These are phyloP conservation scores for Ustilago nuda DNA, from an alignment of 1,284 basidiomycete species.

Conservation along the genomic window DNA sequence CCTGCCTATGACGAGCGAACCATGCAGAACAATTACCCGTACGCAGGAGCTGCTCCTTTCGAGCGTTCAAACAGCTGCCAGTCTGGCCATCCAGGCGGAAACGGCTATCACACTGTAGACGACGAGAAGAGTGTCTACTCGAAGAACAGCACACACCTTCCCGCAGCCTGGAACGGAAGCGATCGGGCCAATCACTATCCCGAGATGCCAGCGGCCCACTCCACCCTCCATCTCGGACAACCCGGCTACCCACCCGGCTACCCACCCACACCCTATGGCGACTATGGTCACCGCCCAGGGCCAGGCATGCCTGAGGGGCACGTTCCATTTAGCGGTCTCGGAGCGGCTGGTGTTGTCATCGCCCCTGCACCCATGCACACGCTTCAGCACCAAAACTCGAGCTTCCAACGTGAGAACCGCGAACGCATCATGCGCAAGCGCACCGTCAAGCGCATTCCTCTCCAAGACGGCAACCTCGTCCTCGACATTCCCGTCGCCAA, in stretches of 20 bases:
- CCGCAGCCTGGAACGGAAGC: constrained; percentile 22
- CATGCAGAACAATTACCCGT: constrained; percentile 36
- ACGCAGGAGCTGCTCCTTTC: constrained; percentile 32
- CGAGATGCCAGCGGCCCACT: constrained; percentile 32
- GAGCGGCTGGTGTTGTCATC: constrained; percentile 39
- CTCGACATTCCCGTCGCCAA: constrained; percentile 68
- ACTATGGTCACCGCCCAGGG: constrained; percentile 17
- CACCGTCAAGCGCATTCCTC: constrained; percentile 69
- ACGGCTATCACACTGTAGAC: constrained; percentile 26
- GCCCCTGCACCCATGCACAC: constrained; percentile 37
- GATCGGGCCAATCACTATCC: constrained; percentile 18
- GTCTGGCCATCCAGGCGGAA: constrained; percentile 12
- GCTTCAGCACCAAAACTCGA: constrained; percentile 31
- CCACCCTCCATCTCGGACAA: constrained; percentile 37
- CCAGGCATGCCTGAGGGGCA: constrained; percentile 30
- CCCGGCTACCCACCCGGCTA: constrained; percentile 35
- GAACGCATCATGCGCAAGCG: constrained; percentile 60
- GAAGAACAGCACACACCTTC: constrained; percentile 31
- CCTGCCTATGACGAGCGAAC: constrained; percentile 19
- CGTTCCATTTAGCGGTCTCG: constrained; percentile 26
- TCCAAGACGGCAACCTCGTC: constrained; percentile 69
- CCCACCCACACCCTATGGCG: constrained; percentile 32
- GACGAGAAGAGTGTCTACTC: constrained; percentile 53
- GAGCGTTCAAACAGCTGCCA: constrained; percentile 39
- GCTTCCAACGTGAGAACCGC: constrained; percentile 36